Conservation (phyloP, 2,329 filamentous ascomycete genomes). For the Hymenoscyphus fraxineus region DNA sequence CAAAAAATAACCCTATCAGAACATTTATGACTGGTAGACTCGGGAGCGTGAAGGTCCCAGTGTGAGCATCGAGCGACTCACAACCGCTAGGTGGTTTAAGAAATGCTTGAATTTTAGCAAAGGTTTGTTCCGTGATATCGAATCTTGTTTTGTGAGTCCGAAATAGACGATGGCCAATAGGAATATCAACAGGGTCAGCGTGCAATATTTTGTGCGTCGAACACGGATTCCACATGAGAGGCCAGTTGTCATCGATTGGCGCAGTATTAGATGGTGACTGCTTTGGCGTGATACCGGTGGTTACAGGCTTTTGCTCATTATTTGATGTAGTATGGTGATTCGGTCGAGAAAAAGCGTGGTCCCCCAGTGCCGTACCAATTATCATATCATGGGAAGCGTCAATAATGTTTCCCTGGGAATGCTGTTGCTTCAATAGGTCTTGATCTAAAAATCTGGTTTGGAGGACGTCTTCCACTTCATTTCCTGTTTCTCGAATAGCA, state of each 20-base stretch:
- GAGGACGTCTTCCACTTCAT: constrained; percentile 19
- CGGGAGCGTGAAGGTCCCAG: constrained; percentile 21
- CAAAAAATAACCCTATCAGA: constrained; percentile 28
- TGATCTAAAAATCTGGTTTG: constrained; percentile 11
- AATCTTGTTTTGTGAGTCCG: constrained; percentile 21
- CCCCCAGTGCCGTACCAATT: neutral
- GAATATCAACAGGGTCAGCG: constrained; percentile 20
- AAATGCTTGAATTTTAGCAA: constrained; percentile 18
- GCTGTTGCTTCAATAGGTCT: constrained; percentile 9
- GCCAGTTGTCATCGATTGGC: constrained; percentile 27
- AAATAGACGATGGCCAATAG: constrained; percentile 20
- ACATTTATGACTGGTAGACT: constrained; percentile 24
- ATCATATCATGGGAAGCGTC: neutral
- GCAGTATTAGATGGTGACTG: constrained; percentile 19
- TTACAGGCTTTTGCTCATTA: constrained; percentile 1
- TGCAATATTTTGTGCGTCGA: constrained; percentile 17
- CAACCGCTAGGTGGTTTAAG: constrained; percentile 15
- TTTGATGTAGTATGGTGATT: neutral
- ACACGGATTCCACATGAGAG: constrained; percentile 24
- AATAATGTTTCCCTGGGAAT: constrained; percentile 5
- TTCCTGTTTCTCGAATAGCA: constrained; percentile 26
- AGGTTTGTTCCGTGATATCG: constrained; percentile 25
- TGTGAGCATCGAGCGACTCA: constrained; percentile 16
- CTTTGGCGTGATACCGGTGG: constrained; percentile 10
- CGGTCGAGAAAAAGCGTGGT: neutral